phyloP scores from a whole-genome alignment of 441 rosid genomes.

The Dalechampia spathulata region DNA sequence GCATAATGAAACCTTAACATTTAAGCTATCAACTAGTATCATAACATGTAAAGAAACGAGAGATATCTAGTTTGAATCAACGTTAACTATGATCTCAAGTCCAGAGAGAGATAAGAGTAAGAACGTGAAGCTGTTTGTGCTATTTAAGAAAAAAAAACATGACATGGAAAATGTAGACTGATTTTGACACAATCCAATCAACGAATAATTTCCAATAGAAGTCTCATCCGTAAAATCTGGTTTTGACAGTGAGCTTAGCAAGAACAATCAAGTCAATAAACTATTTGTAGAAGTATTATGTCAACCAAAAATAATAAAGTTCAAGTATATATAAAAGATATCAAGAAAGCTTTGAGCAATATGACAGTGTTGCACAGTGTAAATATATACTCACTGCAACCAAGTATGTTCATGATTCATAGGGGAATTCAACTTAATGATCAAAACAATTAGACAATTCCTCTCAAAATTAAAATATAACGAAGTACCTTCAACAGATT shows the following conservation, averaged over 20 bases:
- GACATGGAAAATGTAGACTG: not conserved
- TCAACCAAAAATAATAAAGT: not conserved
- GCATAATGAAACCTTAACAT: not conserved
- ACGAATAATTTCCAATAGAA: not conserved
- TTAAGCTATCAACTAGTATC: not conserved
- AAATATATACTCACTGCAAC: not conserved
- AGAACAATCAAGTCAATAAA: conserved; percentile 2
- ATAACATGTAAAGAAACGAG: not conserved
- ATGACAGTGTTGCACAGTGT: too few species aligned
- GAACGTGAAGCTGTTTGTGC: not conserved
- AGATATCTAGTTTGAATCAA: not conserved
- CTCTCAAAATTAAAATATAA: conserved; percentile 5
- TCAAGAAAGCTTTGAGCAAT: too few species aligned
- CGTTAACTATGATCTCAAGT: not conserved
- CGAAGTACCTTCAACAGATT: conserved; percentile 58
- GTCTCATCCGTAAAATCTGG: not conserved
- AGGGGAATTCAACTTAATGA: not conserved
- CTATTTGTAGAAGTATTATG: conserved; percentile 2
- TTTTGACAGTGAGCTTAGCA: not conserved
- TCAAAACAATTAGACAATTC: not conserved
- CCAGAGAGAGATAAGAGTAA: not conserved
- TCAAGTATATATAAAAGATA: too few species aligned
- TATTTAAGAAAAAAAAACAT: not conserved
- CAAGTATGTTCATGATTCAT: not conserved
- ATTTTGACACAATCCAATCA: not conserved